These are phyloP conservation scores for Bidens hawaiensis DNA, from an alignment of 140 eudicot genomes.

Conservation along the genomic window DNA sequence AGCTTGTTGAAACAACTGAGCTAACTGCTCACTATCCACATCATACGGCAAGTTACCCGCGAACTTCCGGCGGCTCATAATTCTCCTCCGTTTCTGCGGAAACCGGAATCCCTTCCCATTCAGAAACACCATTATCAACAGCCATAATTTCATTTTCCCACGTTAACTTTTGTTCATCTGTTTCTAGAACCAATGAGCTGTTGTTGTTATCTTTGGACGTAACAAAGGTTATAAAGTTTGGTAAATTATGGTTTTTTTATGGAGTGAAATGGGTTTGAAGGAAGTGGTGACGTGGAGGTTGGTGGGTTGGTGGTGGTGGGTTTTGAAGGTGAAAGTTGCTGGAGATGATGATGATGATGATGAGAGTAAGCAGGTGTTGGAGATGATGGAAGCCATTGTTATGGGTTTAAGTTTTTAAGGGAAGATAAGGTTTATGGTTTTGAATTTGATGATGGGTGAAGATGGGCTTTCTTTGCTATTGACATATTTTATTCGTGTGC, in stretches of 20 bases:
- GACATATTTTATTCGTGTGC: too few relatives aligned
- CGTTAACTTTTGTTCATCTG: constrained; percentile 20
- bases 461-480: too few relatives aligned
- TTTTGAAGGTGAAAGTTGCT: constrained; percentile 29
- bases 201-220: constrained; percentile 49
- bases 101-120: constrained; percentile 18
- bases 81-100: constrained; percentile 29
- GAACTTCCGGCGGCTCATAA: constrained; percentile 64
- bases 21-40: constrained; percentile 68
- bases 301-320: constrained; percentile 36
- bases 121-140: constrained; percentile 16
- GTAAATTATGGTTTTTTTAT: constrained; percentile 29
- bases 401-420: constrained; percentile 3
- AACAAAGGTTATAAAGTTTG: constrained; percentile 28
- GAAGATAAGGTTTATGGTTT: constrained; percentile 30
- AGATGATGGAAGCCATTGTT: constrained; percentile 41
- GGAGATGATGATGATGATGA: too few relatives aligned
- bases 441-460: too few relatives aligned
- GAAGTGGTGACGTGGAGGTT: constrained; percentile 39
- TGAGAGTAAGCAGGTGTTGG: constrained; percentile 40
- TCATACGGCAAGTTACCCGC: constrained; percentile 79
- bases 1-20: too few relatives aligned
- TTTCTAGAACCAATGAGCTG: constrained; percentile 44
- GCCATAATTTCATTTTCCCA: constrained; percentile 21
- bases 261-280: constrained; percentile 10